Base-by-base conservation (phyloP, 768 basidiomycete species). In the Podaxis pistillaris region DNA sequence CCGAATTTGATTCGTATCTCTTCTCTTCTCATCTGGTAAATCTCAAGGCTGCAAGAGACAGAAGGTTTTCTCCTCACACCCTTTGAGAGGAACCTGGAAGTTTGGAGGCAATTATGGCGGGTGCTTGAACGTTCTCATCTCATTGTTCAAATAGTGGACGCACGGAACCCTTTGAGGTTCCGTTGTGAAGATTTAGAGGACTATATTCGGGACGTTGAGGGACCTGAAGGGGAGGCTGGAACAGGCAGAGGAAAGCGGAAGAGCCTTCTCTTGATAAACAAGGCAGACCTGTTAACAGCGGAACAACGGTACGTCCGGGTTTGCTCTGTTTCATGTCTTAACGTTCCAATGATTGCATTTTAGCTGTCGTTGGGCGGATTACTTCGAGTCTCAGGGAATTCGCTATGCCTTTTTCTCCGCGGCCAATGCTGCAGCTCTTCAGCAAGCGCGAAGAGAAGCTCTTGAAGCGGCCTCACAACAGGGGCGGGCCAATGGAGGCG, bases 31-130 rank as follows among this genome's bases (percentile, higher is more conserved):
- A 40, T 64, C 36, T 17, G 7, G 53, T 30, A 8, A 9, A 28
- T 38, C 17, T 46, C 44, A 60, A 97, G 95, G 62, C 79, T 98
- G 12, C 94, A 96, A 71, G 94, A 97, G 69, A 80, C 84, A 64
- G 90, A 96, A 60, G 84, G 86, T 44, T 85, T 98, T 30, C 83
- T 98, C n/a, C 80, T 98, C 1, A 96, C 96, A 0, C 96, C 95
- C 4, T 99, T 97, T 70, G 97, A 99, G 72, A 90, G 95, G 54
- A 99, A 98, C 71, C 76, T 99, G 36, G 96, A 98, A 79, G 97
- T 99, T 12, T 98, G 97, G 96, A 81, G 97, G 47, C 97, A 99
- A 70, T 83, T 99, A 7, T 99, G 97, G 97, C 83, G 97, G 56
- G 97, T 98, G 1, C 76, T 97, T 8, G 97, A 99, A 76, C 86